phyloP scores from a whole-genome alignment of 2,329 filamentous ascomycete genomes.

The Colletotrichum navitas region DNA sequence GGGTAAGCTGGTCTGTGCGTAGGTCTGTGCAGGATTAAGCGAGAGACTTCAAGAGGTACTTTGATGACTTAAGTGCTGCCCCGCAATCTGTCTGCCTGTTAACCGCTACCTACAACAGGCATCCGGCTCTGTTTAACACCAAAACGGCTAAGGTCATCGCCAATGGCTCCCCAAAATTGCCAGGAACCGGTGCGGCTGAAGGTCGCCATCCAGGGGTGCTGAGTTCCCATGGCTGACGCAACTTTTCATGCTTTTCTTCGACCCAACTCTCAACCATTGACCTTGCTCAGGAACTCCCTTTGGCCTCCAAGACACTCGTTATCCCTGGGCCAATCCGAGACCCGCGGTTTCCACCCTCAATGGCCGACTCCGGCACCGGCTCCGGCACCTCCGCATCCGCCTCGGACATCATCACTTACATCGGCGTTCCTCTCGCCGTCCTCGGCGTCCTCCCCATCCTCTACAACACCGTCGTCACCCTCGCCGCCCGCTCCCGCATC shows the following conservation, averaged over 20 bases:
- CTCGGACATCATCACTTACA: slow-evolving; percentile 39
- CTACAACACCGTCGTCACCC: slow-evolving; percentile 73
- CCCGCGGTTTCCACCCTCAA: neutral
- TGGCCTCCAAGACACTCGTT: neutral
- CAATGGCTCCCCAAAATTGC: slow-evolving; percentile 24
- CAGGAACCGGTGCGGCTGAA: slow-evolving; percentile 37
- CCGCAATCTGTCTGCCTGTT: no score
- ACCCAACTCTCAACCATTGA: neutral
- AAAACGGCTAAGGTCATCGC: slow-evolving; percentile 33
- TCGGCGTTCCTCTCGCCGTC: slow-evolving; percentile 64
- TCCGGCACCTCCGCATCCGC: slow-evolving; percentile 12
- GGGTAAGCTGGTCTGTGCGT: no score
- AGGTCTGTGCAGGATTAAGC: no score
- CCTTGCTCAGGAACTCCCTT: neutral
- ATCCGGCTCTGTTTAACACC: neutral
- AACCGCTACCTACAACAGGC: no score
- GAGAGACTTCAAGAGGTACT: no score
- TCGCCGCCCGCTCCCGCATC: slow-evolving; percentile 71
- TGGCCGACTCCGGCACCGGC: slow-evolving; percentile 15
- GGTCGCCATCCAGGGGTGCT: slow-evolving; percentile 18
- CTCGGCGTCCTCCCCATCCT: slow-evolving; percentile 73
- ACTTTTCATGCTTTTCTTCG: neutral
- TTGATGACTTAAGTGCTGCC: no score
- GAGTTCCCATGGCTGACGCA: neutral
- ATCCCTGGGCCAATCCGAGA: neutral